Base-by-base conservation (phyloP, 2,329 filamentous ascomycete species). In the Neopestalotiopsis sp. region DNA sequence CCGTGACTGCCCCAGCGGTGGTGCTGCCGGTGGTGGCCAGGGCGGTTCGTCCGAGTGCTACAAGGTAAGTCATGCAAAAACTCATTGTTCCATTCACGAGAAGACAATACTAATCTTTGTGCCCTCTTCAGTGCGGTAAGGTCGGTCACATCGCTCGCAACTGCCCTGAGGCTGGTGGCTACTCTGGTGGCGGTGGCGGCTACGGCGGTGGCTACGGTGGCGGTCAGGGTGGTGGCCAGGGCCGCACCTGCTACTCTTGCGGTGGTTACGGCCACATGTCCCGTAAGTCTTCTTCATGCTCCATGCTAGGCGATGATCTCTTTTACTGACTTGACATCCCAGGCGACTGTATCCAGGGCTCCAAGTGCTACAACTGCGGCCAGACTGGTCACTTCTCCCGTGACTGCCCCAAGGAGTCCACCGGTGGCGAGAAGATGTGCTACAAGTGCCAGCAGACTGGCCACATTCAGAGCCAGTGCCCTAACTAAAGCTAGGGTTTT, bases 361-460 rank as follows among this genome's bases (percentile, higher is more conserved):
- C 97, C 88, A 98, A 98, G 89, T 99, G 96, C 92, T 99, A 98
- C 91, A 98, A 98, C 90, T 98, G 96, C 76, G 89, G 89, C 79
- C 94, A 98, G 86, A 92, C 95, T 76, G 95, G 96, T 72, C 95
- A 98, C 84, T 90, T 98, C 82, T 97, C 93, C 74, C 93, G 95
- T 74, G 96, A 99, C 84, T 99, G 96, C 89, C 92, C 95, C 77
- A 95, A 95, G 81, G 95, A 97, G 85, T 93, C 93, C 70, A 89
- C 91, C 75, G 89, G 90, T 74, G 89, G 91, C 79, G 95, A 98
- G 89, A 95, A 97, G 82, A 94, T 97, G 81, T 99, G 96, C 92
- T 99, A 99, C 90, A 97, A 97, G 88, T 98, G 89, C 88, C 89
- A 91, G 84, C 88, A 91, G 83, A 80, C 87, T 75, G 95, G 95